Conservation (phyloP, 768 basidiomycete genomes). For the Agaricus blazei region DNA sequence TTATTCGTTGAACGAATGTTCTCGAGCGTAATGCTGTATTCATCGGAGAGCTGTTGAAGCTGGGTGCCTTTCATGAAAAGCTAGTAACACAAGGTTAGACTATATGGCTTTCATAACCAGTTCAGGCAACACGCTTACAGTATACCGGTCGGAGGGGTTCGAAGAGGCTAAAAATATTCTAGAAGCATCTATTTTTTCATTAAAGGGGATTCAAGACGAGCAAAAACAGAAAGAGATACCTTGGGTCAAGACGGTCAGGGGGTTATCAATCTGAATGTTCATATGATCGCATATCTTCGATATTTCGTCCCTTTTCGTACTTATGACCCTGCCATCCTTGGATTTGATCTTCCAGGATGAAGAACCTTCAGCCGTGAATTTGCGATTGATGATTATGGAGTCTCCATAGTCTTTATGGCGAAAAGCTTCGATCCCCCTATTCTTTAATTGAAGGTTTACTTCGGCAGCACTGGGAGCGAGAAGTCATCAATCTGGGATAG, state of each 20-base stretch:
- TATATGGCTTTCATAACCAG: not conserved
- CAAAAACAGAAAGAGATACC: conserved; percentile 30
- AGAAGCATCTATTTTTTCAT: conserved; percentile 45
- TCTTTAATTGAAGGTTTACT: conserved; percentile 80
- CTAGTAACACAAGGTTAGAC: conserved; percentile 30
- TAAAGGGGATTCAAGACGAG: too few species aligned
- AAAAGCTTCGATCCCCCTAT: conserved; percentile 88
- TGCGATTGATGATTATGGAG: conserved; percentile 78
- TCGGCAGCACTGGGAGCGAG: conserved; percentile 48
- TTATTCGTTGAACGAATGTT: conserved; percentile 69
- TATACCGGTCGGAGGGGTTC: conserved; percentile 81
- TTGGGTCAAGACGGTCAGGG: conserved; percentile 91
- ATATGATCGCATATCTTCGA: conserved; percentile 89
- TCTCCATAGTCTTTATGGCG: conserved; percentile 81
- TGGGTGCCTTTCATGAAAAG: conserved; percentile 95
- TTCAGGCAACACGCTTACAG: conserved; percentile 38
- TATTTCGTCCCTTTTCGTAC: conserved; percentile 79
- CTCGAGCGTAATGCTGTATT: conserved; percentile 73
- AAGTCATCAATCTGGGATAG: not conserved
- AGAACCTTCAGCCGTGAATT: conserved; percentile 70
- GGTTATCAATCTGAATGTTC: conserved; percentile 96
- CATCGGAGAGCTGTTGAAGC: conserved; percentile 78
- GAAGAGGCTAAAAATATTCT: conserved; percentile 84
- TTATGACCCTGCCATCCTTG: conserved; percentile 59
- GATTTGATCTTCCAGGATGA: conserved; percentile 81